phyloP scores from a whole-genome alignment of 306 rosid species.

The Cucurbita moschata region DNA sequence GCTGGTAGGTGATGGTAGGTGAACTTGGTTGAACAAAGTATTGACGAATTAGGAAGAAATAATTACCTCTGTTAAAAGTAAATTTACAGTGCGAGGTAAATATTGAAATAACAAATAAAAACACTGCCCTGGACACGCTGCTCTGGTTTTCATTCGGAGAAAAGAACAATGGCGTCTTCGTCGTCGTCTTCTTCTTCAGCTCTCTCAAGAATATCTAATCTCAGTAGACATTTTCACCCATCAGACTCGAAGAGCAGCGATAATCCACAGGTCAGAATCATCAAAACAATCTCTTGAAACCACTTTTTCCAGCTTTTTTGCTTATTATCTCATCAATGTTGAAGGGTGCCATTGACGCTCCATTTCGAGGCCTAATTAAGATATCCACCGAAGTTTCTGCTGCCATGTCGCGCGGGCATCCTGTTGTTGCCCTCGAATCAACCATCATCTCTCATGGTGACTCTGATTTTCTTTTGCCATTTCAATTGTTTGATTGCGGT shows the following conservation, averaged over 20 bases:
- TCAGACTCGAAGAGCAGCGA: background rate
- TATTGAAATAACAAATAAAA: too few relatives aligned
- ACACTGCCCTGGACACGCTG: background rate
- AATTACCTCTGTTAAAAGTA: too few relatives aligned
- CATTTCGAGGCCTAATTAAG: conserved; percentile 25
- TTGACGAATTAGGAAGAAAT: too few relatives aligned
- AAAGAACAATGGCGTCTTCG: background rate
- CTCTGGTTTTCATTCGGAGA: background rate
- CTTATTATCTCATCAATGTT: background rate
- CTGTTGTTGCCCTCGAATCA: conserved; percentile 87
- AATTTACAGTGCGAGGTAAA: too few relatives aligned
- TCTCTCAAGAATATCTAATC: conserved; percentile 35
- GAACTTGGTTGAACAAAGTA: too few relatives aligned
- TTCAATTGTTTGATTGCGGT: background rate
- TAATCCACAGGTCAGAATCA: background rate
- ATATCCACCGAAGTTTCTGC: conserved; percentile 64
- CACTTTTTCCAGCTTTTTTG: background rate
- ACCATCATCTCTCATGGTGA: conserved; percentile 85
- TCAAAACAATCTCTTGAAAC: background rate
- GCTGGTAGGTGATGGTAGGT: too few relatives aligned
- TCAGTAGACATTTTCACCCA: conserved; percentile 36
- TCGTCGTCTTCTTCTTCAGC: conserved; percentile 22
- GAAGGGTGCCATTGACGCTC: conserved; percentile 10
- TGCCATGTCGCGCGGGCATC: conserved; percentile 51
- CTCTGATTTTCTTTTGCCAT: too few relatives aligned